Percentiles rank a stretch among this genome's conserved stretches.
These are phyloP conservation scores for Hypoxylon sp. DNA, from an alignment of 2,329 filamentous ascomycete genomes.

Conservation along the genomic window DNA sequence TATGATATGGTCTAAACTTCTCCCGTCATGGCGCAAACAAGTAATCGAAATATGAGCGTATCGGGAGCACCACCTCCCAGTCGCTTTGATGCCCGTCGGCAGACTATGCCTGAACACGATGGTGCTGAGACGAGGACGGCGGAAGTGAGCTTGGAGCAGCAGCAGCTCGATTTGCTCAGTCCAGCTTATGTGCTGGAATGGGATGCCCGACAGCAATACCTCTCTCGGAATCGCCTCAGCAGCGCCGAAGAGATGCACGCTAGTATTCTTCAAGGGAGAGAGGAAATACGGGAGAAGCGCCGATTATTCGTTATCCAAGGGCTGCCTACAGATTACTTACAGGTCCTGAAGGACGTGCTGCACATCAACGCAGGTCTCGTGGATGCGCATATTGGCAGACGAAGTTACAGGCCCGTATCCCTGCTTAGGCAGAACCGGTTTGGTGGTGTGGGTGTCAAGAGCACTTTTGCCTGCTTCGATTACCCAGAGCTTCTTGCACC, in stretches of 20 bases:
- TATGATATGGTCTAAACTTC: neutral
- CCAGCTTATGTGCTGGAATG: constrained; percentile 47
- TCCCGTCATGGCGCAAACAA: constrained; percentile 12
- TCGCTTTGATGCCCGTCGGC: neutral
- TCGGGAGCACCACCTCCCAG: constrained; percentile 9
- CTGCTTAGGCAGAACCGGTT: constrained; percentile 12
- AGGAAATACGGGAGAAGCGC: neutral
- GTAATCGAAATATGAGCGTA: neutral
- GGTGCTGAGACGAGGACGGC: neutral
- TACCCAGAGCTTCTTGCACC: constrained; percentile 53
- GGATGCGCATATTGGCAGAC: constrained; percentile 52
- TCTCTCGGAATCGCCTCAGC: constrained; percentile 30
- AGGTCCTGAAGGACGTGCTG: constrained; percentile 46
- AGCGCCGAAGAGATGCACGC: constrained; percentile 39
- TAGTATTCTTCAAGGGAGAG: constrained; percentile 12
- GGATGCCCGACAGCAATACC: constrained; percentile 18
- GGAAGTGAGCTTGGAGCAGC: constrained; percentile 12
- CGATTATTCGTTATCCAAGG: constrained; percentile 51
- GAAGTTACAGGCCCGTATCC: constrained; percentile 49
- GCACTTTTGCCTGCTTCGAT: constrained; percentile 47
- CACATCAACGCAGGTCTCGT: constrained; percentile 54
- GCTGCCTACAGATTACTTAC: constrained; percentile 44
- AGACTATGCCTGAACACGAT: neutral
- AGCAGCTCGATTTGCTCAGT: constrained; percentile 23
- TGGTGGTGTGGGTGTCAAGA: neutral